Percentiles rank a stretch among this genome's conserved stretches.
Evolutionary conservation across 345 rosid species (phyloP).

Genomic region (Camelina laxa): DNA sequence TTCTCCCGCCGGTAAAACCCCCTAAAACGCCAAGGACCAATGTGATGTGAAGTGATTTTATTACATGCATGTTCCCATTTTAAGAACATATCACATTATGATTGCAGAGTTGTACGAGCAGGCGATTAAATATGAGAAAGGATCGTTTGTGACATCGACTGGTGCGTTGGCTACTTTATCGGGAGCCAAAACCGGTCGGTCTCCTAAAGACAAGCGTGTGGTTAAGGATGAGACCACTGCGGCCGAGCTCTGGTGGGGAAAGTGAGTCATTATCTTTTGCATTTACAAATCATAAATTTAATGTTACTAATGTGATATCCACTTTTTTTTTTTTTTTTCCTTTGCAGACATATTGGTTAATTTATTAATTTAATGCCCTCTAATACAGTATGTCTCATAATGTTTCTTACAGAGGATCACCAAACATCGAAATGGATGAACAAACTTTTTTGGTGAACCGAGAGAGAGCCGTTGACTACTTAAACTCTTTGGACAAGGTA

Average conservation of each 20-base stretch:
- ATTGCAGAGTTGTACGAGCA: constrained; percentile 81
- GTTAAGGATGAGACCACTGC: constrained; percentile 73
- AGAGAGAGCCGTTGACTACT: constrained; percentile 98
- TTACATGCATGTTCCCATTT: not conserved
- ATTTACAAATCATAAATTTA: not conserved
- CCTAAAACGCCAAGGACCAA: not conserved
- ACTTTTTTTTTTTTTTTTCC: not conserved
- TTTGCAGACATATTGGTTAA: too few species aligned
- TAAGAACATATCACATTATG: not conserved
- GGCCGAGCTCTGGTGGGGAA: constrained; percentile 92
- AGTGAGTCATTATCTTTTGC: constrained; percentile 58
- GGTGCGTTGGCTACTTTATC: constrained; percentile 92
- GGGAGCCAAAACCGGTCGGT: constrained; percentile 88
- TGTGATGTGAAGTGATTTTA: not conserved
- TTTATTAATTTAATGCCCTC: too few species aligned
- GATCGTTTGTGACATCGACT: constrained; percentile 74
- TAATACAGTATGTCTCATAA: too few species aligned
- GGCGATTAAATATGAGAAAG: constrained; percentile 81
- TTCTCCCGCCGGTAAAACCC: constrained; percentile 81
- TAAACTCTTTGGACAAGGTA: constrained; percentile 96
- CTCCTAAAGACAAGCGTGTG: constrained; percentile 94
- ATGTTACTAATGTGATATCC: not conserved
- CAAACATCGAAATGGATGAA: constrained; percentile 99
- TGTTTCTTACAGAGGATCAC: constrained; percentile 74
- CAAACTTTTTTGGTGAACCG: constrained; percentile 94